phyloP scores from a whole-genome alignment of 2,329 filamentous ascomycete genomes.

The Fusarium graminum region DNA sequence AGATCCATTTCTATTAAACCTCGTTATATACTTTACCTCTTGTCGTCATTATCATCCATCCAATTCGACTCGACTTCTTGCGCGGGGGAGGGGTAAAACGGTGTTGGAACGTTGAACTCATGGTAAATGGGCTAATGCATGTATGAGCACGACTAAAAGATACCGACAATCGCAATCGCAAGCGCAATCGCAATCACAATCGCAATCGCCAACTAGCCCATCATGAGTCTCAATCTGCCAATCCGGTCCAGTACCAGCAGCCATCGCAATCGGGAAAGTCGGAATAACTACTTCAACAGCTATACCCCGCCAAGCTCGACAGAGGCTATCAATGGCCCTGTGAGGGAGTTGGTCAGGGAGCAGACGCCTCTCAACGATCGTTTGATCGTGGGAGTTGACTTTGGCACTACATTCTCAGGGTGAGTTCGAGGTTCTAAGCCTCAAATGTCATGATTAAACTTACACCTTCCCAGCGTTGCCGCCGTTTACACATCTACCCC shows the following conservation, averaged over 20 bases:
- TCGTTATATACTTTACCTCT: slow-evolving; percentile 3
- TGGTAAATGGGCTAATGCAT: slow-evolving; percentile 34
- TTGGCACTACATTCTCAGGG: slow-evolving; percentile 88
- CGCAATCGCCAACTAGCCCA: slow-evolving; percentile 21
- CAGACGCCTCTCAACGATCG: slow-evolving; percentile 68
- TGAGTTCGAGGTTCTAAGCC: slow-evolving; percentile 56
- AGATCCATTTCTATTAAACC: background rate
- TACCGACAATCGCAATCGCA: slow-evolving; percentile 12
- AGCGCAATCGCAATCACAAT: no score
- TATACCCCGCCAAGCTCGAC: slow-evolving; percentile 69
- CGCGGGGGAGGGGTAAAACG: slow-evolving; percentile 47
- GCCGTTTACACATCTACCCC: slow-evolving; percentile 81
- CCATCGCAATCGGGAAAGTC: slow-evolving; percentile 66
- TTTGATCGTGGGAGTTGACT: slow-evolving; percentile 83
- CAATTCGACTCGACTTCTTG: slow-evolving; percentile 29
- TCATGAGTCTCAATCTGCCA: slow-evolving; percentile 66
- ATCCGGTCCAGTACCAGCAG: slow-evolving; percentile 61
- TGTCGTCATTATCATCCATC: slow-evolving; percentile 14
- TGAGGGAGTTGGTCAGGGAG: slow-evolving; percentile 68
- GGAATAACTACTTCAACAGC: slow-evolving; percentile 66
- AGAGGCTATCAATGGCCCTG: slow-evolving; percentile 72
- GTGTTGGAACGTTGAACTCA: slow-evolving; percentile 27
- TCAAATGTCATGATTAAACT: slow-evolving; percentile 1
- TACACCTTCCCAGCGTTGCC: slow-evolving; percentile 63
- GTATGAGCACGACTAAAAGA: slow-evolving; percentile 14